Evolutionary conservation across 2,329 filamentous ascomycete genomes (phyloP).

Genomic region (Elsinoe batatas): DNA sequence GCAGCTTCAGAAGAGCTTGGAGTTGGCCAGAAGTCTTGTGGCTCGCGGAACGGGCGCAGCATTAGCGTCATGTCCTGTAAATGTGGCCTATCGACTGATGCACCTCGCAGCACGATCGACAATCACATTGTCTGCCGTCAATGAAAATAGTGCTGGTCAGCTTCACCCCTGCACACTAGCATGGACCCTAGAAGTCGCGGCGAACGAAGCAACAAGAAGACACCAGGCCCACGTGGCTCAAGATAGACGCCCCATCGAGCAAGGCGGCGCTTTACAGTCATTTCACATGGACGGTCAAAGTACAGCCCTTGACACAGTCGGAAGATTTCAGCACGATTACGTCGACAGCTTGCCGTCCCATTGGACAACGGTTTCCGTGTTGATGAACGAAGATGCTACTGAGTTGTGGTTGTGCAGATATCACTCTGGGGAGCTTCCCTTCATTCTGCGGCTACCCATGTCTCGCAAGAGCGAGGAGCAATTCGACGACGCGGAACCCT

Average conservation of each 20-base stretch:
- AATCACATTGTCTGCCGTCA: neutral
- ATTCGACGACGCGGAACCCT: conserved; percentile 46
- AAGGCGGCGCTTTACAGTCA: neutral
- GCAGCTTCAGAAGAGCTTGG: neutral
- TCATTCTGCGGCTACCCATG: conserved; percentile 78
- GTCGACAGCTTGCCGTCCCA: conserved; percentile 71
- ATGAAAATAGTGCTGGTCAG: neutral
- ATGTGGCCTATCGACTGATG: neutral
- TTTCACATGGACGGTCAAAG: neutral
- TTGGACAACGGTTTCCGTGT: conserved; percentile 82
- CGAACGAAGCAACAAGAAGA: neutral
- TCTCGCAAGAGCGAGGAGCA: conserved; percentile 73
- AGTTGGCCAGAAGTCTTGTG: neutral
- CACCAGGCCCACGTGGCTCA: neutral
- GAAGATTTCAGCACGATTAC: conserved; percentile 64
- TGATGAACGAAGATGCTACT: conserved; percentile 67
- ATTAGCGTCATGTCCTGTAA: neutral
- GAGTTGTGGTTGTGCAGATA: conserved; percentile 88
- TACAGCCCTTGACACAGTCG: conserved; percentile 19
- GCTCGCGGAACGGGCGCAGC: neutral
- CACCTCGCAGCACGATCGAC: neutral
- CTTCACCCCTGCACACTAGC: conserved; percentile 1
- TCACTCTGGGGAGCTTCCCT: conserved; percentile 63
- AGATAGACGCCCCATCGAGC: neutral
- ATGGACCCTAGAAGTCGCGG: neutral